Evolutionary conservation across 2,329 filamentous ascomycete genomes (phyloP).

Genomic region (Aspergillus tubingensis): DNA sequence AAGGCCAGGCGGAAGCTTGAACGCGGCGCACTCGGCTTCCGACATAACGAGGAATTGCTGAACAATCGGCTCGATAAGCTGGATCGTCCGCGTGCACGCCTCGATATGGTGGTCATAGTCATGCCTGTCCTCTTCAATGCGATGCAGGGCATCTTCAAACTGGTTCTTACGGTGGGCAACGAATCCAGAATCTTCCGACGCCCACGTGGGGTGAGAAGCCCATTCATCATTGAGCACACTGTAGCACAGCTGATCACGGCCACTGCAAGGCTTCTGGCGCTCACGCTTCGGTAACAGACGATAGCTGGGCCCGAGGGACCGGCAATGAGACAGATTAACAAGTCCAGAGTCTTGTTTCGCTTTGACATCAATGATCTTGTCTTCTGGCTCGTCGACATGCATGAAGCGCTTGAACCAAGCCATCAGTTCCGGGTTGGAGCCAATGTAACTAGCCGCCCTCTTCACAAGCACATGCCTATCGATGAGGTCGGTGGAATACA

Average conservation of each 20-base stretch:
- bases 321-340: slow-evolving; percentile 92
- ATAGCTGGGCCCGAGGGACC: slow-evolving; percentile 94
- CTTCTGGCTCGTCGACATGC: slow-evolving; percentile 68
- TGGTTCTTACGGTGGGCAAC: slow-evolving; percentile 97
- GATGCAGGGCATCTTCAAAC: slow-evolving; percentile 89
- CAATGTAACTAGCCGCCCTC: slow-evolving; percentile 82
- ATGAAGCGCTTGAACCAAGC: slow-evolving; percentile 85
- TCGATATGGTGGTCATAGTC: slow-evolving; percentile 99
- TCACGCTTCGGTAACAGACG: slow-evolving; percentile 87
- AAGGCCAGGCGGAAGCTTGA: slow-evolving; percentile 78
- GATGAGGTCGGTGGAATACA: slow-evolving; percentile 91
- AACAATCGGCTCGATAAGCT: slow-evolving; percentile 90
- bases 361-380: slow-evolving; percentile 76
- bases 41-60: slow-evolving; percentile 84
- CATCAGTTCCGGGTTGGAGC: slow-evolving; percentile 85
- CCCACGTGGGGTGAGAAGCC: slow-evolving; percentile 98
- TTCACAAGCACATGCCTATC: slow-evolving; percentile 80
- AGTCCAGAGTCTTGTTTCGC: slow-evolving; percentile 72
- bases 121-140: slow-evolving; percentile 96
- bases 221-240: slow-evolving; percentile 95
- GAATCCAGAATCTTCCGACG: slow-evolving; percentile 95
- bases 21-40: slow-evolving; percentile 69
- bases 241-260: slow-evolving; percentile 90
- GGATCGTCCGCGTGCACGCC: slow-evolving; percentile 89
- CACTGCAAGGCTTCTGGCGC: slow-evolving; percentile 86